Conservation (phyloP, 2,329 filamentous ascomycete species). For the Gliomastix tumulicola region DNA sequence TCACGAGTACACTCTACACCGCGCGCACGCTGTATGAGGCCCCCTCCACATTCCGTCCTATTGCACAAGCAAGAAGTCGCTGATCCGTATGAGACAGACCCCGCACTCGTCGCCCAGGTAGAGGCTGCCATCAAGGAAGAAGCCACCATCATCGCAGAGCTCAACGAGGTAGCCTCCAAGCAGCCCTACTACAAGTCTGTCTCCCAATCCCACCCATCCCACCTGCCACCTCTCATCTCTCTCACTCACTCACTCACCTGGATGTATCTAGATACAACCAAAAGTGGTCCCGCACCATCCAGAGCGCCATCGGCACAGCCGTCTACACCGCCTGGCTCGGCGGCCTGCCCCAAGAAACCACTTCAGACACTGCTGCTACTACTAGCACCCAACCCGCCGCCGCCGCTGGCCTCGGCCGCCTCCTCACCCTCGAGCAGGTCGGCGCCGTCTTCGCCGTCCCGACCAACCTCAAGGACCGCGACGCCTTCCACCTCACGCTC, state of each 20-base stretch:
- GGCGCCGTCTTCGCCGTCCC: constrained; percentile 77
- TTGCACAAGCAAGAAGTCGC: not conserved
- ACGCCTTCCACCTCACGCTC: constrained; percentile 91
- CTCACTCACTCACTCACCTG: constrained; percentile 1
- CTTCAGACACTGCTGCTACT: no score
- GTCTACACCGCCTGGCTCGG: constrained; percentile 70
- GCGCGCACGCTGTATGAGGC: constrained; percentile 45
- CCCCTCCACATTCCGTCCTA: not conserved
- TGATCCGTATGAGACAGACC: constrained; percentile 1
- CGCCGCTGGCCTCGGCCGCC: constrained; percentile 50
- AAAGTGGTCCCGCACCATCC: constrained; percentile 77
- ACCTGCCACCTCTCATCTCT: constrained; percentile 3
- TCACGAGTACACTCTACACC: constrained; percentile 88
- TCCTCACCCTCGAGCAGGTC: constrained; percentile 84
- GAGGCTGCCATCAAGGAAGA: constrained; percentile 67
- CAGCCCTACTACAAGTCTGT: constrained; percentile 92
- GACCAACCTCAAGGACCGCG: constrained; percentile 81
- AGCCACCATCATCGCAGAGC: constrained; percentile 60
- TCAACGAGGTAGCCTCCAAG: constrained; percentile 68
- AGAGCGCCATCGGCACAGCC: constrained; percentile 62
- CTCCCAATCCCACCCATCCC: not conserved
- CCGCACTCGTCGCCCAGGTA: constrained; percentile 57
- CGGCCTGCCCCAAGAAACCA: constrained; percentile 60
- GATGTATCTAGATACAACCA: constrained; percentile 66
- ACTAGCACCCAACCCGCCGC: constrained; percentile 32